phyloP scores from a whole-genome alignment of 2,329 filamentous ascomycete genomes.

The Hirsutella minnesotensis region DNA sequence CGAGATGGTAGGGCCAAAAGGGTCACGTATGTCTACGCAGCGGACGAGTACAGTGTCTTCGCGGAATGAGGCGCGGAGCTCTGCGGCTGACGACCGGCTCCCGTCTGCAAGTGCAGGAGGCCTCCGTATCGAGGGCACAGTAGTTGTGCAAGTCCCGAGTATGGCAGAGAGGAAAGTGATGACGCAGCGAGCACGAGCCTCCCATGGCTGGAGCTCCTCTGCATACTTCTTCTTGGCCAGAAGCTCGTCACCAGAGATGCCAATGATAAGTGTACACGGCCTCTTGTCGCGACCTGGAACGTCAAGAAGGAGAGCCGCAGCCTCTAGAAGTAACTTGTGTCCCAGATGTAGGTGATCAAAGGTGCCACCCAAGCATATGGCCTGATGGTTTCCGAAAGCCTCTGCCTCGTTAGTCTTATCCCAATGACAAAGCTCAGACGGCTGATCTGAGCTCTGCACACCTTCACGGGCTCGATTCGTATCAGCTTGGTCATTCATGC shows the following conservation, averaged over 20 bases:
- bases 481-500: no score
- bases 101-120: not conserved
- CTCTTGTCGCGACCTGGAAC: conserved; percentile 22
- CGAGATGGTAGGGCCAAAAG: conserved; percentile 82
- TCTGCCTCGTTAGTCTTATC: not conserved
- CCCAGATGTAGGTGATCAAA: conserved; percentile 94
- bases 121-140: conserved; percentile 5
- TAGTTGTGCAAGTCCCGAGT: conserved; percentile 28
- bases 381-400: conserved; percentile 12
- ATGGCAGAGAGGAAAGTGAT: conserved; percentile 62
- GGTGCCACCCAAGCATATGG: conserved; percentile 76
- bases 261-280: conserved; percentile 57
- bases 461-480: no score
- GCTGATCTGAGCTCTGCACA: no score
- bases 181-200: conserved; percentile 55
- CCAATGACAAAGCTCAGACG: no score
- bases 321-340: conserved; percentile 93
- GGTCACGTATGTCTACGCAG: conserved; percentile 76
- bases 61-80: conserved; percentile 39
- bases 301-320: conserved; percentile 61
- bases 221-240: conserved; percentile 83
- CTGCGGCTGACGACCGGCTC: conserved; percentile 6
- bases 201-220: conserved; percentile 71
- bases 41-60: conserved; percentile 53
- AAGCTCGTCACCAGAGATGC: conserved; percentile 79